A percentile compares a stretch with the other conserved stretches of the same genome.
Evolutionary conservation across 495 filamentous ascomycete genomes (phyloP).

Genomic region (Margaritispora aquatica): DNA sequence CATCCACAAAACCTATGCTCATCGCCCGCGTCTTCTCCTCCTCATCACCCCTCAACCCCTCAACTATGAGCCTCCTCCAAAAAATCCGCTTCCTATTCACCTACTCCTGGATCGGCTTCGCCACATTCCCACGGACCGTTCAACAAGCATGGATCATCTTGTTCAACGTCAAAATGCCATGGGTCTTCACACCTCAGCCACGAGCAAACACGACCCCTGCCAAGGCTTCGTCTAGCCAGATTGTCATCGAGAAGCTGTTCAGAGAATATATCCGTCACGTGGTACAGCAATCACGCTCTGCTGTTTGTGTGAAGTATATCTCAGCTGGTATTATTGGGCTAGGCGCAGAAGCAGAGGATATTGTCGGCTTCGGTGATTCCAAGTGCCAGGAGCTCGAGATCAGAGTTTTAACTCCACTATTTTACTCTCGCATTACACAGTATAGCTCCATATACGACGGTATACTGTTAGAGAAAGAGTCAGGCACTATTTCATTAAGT

Average conservation of each 20-base stretch:
- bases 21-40: conserved; percentile 46
- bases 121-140: conserved; percentile 56
- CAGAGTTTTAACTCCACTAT: conserved; percentile 49
- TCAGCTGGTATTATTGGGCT: conserved; percentile 36
- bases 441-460: conserved; percentile 45
- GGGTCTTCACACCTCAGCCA: conserved; percentile 54
- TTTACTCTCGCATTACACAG: conserved; percentile 52
- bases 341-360: conserved; percentile 24
- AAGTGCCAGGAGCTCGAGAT: conserved; percentile 34
- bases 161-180: conserved; percentile 43
- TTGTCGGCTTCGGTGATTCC: conserved; percentile 17
- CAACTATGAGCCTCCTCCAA: conserved; percentile 30
- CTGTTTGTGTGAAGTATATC: conserved; percentile 43
- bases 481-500: conserved; percentile 43
- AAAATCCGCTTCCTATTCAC: conserved; percentile 40
- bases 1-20: conserved; percentile 47
- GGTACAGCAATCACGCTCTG: conserved; percentile 32
- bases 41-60: conserved; percentile 42
- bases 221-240: conserved; percentile 36
- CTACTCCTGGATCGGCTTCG: conserved; percentile 59
- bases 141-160: conserved; percentile 49
- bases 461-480: conserved; percentile 42
- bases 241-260: conserved; percentile 45
- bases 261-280: conserved; percentile 41
- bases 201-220: conserved; percentile 43